Base-by-base conservation (phyloP, 129 eudicot species). In the Chrysanthemum lavandulifolium region DNA sequence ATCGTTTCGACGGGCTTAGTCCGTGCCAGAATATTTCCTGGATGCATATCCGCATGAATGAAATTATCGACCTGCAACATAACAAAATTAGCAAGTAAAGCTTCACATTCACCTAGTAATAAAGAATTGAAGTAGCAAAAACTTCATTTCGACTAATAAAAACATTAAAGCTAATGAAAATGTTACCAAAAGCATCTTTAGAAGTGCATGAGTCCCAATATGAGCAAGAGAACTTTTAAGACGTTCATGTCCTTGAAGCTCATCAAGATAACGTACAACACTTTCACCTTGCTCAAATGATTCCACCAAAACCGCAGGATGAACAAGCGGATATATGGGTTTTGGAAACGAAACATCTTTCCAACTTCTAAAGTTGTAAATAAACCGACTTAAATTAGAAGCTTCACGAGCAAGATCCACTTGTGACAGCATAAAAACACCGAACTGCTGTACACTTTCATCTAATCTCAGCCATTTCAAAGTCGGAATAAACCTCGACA, bases 351-450 rank as follows among this genome's bases (percentile, higher is more conserved):
- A 94, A 59, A 90, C 97, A 78, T 94, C 87, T 71, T 64, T 90
- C 96, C 97, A 94, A 55, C 91, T 84, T 10, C 98, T 88, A 58
- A 94, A 94, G 76, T 94, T 94, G 75, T 90, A 94, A 10, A 87
- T 90, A 72, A 94, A 94, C 19, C 97, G 96, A 70, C 92, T 90
- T 77, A 94, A 76, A 74, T 94, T 95, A 53, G 97, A 92, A 67
- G 98, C 98, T 78, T 94, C 98, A 54, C 96, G 83, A 1, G 98
- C 96, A 77, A 94, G 93, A 81, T 94, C 98, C 80, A 94, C 98
- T 78, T 90, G 97, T 43, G 97, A 90, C 97, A 94, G 88, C 98
- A 94, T 94, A 83, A 94, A 94, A 68, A 90, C 97, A 16, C 87
- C 88, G 84, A 94, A 94, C 67, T 94, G 98, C 69, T 88, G 96